Base-by-base conservation (phyloP, 1,139 yeast species). In the Scheffersomyces titani region DNA sequence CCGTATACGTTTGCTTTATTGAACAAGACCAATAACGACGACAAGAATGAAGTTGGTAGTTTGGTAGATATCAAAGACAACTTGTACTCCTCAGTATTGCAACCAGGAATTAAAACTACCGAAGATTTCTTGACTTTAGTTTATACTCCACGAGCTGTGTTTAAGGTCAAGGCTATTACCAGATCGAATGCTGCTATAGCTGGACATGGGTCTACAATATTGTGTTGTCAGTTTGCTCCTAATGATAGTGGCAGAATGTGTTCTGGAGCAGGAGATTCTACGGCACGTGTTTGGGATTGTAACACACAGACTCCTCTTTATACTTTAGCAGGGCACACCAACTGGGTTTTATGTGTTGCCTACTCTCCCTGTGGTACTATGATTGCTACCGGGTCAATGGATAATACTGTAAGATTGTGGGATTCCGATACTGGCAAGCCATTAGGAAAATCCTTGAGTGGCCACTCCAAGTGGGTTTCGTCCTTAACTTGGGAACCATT, bases 251-350 rank as follows among this genome's bases (percentile, higher is more conserved):
- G 94, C 5, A 79, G 93, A 63, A 87, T 94, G 89, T 96, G 92
- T 51, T 89, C 98, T 0, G 99, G 99, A 51, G 92, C 98, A 7
- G 99, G 99, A 51, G 99, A 94, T 71, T 86, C 90, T 50, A 93
- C 98, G n/a, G 98, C 98, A 3, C 81, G 98, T 68, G 85, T 94
- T 54, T 94, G 99, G 99, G 98, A 93, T 73, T 90, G 97, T 72
- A 90, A 92, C 67, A 93, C 98, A 0, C 96, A 91, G 66, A 94
- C 99, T 0, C 97, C 98, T 5, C 77, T 87, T 68, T 83, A 85
- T 59, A 91, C 97, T 0, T 77, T 96, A 55, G 69, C 79, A 18
- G 99, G 99, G 0, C 99, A 94, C 69, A 77, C 86, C 19, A 92
- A 92, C 74, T 96, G 98, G 97, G 98, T 94, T 7, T 77, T 94